Evolutionary conservation across 2,329 filamentous ascomycete species (phyloP).

Genomic region (Exophiala oligosperma): DNA sequence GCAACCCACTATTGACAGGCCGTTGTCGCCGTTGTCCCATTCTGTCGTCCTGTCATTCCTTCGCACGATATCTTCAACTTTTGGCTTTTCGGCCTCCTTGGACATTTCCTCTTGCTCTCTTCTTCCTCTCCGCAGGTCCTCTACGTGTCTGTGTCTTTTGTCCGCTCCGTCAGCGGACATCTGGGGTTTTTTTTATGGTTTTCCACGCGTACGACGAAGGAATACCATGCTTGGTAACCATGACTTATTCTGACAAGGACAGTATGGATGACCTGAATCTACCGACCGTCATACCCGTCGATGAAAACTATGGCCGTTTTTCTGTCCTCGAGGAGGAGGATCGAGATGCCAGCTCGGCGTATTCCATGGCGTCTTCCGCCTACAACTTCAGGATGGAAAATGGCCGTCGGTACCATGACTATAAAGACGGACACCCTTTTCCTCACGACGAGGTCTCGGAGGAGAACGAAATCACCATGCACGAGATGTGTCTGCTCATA

Average conservation of each 20-base stretch:
- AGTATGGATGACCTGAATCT: conserved; percentile 25
- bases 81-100: not conserved
- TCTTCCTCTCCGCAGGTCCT: not conserved
- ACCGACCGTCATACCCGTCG: conserved; percentile 19
- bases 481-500: conserved; percentile 21
- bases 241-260: conserved; percentile 9
- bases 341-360: conserved; percentile 20
- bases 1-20: not conserved
- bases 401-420: conserved; percentile 37
- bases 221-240: conserved; percentile 7
- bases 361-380: conserved; percentile 31
- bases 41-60: not conserved
- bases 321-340: conserved; percentile 13
- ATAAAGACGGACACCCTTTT: conserved; percentile 32
- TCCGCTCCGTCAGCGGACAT: no score
- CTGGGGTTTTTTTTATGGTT: not conserved
- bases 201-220: not conserved
- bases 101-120: not conserved
- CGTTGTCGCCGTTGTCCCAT: not conserved
- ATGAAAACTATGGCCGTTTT: conserved; percentile 18
- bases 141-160: not conserved
- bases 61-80: not conserved
- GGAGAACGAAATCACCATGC: conserved; percentile 24
- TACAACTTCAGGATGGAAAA: conserved; percentile 36
- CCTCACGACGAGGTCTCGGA: conserved; percentile 29